Percentiles rank a stretch among this genome's conserved stretches.
These are phyloP conservation scores for Trichoderma virens DNA, from an alignment of 495 filamentous ascomycete species.

Conservation along the genomic window DNA sequence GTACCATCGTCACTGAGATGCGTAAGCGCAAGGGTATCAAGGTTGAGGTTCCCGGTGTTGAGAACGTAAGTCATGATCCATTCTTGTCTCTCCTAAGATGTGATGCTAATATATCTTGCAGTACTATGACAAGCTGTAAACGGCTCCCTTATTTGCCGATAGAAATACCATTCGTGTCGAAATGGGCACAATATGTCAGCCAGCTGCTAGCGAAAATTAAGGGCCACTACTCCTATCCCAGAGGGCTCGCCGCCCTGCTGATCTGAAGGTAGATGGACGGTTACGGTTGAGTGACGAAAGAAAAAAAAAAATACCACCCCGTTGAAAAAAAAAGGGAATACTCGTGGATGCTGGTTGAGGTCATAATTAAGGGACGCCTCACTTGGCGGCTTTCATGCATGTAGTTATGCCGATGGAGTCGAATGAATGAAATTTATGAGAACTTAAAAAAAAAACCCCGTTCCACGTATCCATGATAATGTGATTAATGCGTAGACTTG, in stretches of 20 bases:
- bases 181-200: conserved; percentile 9
- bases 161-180: conserved; percentile 14
- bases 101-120: conserved; percentile 48
- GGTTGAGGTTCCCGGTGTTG: conserved; percentile 78
- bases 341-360: conserved; percentile 2
- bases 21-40: conserved; percentile 99
- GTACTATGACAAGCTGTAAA: conserved; percentile 99
- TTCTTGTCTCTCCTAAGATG: neutral
- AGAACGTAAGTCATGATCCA: conserved; percentile 67
- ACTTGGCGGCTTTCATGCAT: conserved; percentile 6
- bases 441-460: neutral
- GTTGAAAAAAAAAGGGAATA: conserved; percentile 1
- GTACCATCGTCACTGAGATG: conserved; percentile 77
- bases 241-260: neutral
- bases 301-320: conserved; percentile 9
- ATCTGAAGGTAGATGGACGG: neutral
- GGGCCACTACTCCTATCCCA: neutral
- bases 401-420: conserved; percentile 5
- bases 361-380: conserved; percentile 4
- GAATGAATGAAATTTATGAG: conserved; percentile 9
- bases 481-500: no score
- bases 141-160: conserved; percentile 26
- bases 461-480: no score
- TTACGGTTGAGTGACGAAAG: neutral
- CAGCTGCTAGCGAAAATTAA: neutral